Evolutionary conservation across 83 land plant species (phyloP).

Genomic region (Picea abies): DNA sequence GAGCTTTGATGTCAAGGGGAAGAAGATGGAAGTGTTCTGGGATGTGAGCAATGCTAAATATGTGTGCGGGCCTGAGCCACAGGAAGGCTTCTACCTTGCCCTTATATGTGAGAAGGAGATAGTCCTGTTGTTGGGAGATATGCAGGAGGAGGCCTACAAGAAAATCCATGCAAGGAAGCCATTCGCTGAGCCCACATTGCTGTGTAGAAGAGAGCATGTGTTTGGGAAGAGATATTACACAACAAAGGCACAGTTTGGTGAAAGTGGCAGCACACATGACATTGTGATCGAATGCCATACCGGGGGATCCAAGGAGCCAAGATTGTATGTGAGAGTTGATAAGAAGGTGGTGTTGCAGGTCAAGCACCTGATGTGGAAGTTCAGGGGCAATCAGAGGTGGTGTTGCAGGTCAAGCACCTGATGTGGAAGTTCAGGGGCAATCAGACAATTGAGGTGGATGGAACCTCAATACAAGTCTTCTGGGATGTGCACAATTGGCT

Average conservation of each 20-base stretch:
- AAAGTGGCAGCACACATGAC: constrained; percentile 41
- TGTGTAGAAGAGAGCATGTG: constrained; percentile 52
- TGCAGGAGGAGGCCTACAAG: constrained; percentile 46
- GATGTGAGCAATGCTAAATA: constrained; percentile 66
- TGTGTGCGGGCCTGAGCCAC: constrained; percentile 68
- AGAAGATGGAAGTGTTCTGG: no score
- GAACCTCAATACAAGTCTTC: constrained; percentile 55
- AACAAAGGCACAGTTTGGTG: no score
- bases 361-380: constrained; percentile 74
- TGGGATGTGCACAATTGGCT: constrained; percentile 91
- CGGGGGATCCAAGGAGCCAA: not conserved
- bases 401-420: constrained; percentile 60
- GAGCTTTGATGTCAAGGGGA: no score
- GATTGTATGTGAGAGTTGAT: no score
- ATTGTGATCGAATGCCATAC: constrained; percentile 26
- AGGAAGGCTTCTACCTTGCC: constrained; percentile 61
- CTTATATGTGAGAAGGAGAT: constrained; percentile 51
- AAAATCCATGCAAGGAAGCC: constrained; percentile 32
- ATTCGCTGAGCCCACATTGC: constrained; percentile 17
- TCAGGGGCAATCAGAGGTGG: constrained; percentile 68
- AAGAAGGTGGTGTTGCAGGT: constrained; percentile 48
- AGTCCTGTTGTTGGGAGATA: constrained; percentile 57
- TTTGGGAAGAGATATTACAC: no score
- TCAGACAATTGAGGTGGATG: constrained; percentile 60
- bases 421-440: constrained; percentile 86